These are phyloP conservation scores for Botrytis tulipae DNA, from an alignment of 2,329 filamentous ascomycete genomes.

Conservation along the genomic window DNA sequence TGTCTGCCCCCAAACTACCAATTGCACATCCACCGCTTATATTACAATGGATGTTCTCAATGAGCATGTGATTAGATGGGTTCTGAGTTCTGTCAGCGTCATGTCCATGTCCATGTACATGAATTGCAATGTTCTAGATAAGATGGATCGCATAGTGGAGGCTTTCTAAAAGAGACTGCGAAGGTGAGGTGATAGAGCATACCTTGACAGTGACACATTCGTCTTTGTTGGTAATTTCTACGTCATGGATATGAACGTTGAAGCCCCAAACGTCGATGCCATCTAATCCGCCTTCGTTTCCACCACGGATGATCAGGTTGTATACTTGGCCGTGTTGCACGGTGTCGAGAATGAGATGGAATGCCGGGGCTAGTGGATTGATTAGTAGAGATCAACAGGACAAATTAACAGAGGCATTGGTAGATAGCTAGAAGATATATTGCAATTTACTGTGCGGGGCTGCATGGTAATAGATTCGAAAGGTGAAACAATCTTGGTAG, in stretches of 20 bases:
- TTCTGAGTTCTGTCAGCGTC: constrained; percentile 15
- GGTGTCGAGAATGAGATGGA: constrained; percentile 43
- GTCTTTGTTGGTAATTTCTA: constrained; percentile 61
- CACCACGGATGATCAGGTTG: constrained; percentile 54
- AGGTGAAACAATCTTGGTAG: background rate
- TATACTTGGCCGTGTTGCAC: constrained; percentile 52
- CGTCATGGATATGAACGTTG: constrained; percentile 58
- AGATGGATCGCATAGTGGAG: background rate
- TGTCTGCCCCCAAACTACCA: constrained; percentile 51
- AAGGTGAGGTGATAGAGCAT: constrained; percentile 33
- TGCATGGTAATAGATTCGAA: background rate
- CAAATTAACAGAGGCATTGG: background rate
- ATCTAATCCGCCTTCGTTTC: constrained; percentile 52
- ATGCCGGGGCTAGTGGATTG: constrained; percentile 1
- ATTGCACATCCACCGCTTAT: constrained; percentile 58
- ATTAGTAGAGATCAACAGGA: background rate
- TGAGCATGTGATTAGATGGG: constrained; percentile 46
- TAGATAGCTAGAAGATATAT: background rate
- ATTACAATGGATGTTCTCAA: constrained; percentile 62
- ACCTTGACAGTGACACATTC: constrained; percentile 57
- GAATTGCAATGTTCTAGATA: background rate
- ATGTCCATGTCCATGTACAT: background rate
- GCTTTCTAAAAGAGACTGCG: background rate
- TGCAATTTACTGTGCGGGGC: background rate
- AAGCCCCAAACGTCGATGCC: constrained; percentile 54